Conservation (phyloP, 2,329 filamentous ascomycete genomes). For the Botrytis galanthina region DNA sequence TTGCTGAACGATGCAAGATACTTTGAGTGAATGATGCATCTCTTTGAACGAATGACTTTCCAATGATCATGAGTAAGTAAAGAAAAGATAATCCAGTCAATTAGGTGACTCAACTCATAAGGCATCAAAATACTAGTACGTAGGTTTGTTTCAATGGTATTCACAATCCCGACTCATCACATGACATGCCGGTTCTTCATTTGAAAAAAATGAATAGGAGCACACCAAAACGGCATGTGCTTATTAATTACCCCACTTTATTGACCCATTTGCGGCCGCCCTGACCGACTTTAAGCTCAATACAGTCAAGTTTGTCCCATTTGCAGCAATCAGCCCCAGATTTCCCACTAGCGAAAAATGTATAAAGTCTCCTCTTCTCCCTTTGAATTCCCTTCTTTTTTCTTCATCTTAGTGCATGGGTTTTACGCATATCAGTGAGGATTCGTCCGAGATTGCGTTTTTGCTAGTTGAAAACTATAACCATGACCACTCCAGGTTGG, state of each 20-base stretch:
- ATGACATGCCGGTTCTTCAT: not conserved
- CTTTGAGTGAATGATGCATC: not conserved
- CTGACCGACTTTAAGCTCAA: not conserved
- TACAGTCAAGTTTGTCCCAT: constrained; percentile 15
- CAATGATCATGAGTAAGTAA: not conserved
- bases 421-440: constrained; percentile 70
- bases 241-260: accelerated
- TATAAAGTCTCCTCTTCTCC: constrained; percentile 19
- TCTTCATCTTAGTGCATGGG: constrained; percentile 60
- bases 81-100: not conserved
- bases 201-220: not conserved
- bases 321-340: not conserved
- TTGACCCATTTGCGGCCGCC: not conserved
- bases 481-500: constrained; percentile 72
- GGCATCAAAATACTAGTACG: not conserved
- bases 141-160: not conserved
- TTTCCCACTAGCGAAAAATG: not conserved
- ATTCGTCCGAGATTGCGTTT: constrained; percentile 84
- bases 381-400: constrained; percentile 39
- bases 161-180: not conserved
- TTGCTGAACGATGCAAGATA: not conserved
- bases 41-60: not conserved
- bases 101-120: not conserved
- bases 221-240: not conserved
- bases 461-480: constrained; percentile 62